Evolutionary conservation across 1,284 basidiomycete genomes (phyloP), one percentile per base, ranked within the genome.

Genomic region (Sparassis latifolia): DNA sequence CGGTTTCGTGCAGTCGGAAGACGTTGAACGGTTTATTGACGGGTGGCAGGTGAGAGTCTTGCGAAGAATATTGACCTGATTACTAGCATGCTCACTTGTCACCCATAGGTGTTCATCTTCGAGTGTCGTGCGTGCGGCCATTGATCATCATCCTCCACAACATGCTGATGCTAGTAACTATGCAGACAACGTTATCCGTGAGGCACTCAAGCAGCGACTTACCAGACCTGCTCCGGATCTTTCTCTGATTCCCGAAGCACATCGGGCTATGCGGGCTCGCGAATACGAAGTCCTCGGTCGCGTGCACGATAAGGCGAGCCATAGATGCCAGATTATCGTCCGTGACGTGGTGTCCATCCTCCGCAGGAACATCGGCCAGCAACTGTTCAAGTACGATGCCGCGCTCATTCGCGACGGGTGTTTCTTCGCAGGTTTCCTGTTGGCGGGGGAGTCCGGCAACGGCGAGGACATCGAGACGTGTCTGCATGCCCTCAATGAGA

Each of bases 321-420:
- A 76, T 12, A 77, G 79, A 55, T 84, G 79, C 50, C 65, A 73
- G 54, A 71, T 75, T 48, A 68, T 76, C 35, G 69, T 76, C 32
- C 69, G 67, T 30, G 71, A 75, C 32, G 77, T 92, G 20, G 74
- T 87, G 42, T 65, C 70, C 46, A 80, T 86, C 58, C 69, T 91
- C 48, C 78, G 80, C 54, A 73, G 72, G 27, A 81, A 86, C 60
- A 66, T 85, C 20, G 71, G 66, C 64, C 58, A 70, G 52, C 57
- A 74, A 48, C 79, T 93, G 57, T 92, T 94, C 63, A 78, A 78
- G 56, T 92, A 85, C 74, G 92, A 94, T 62, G 80, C 89, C 1
- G 84, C 86, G 28, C 74, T 92, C 3, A 82, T 91, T 41, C 79
- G 88, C 28, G 88, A 90, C 58, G 86, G 86, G 9, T 82, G 80